Conservation (phyloP, 1,284 basidiomycete species). For the Naganishia sp. region DNA sequence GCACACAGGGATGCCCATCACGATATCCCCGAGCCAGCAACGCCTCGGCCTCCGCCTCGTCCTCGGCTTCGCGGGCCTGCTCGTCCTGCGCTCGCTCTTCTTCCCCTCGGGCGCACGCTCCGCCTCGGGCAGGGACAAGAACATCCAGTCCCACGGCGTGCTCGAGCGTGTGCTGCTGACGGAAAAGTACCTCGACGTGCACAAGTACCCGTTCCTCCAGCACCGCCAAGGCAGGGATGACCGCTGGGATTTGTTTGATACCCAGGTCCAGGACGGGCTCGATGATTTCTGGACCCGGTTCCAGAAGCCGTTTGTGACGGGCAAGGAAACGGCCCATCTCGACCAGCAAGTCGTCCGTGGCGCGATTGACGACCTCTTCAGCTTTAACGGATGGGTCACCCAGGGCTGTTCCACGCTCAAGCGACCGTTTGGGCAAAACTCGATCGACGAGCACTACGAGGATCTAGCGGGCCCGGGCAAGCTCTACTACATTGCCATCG, state of each 20-base stretch:
- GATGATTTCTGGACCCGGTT: slow-evolving; percentile 86
- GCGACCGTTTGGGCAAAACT: slow-evolving; percentile 86
- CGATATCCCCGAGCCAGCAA: slow-evolving; percentile 35
- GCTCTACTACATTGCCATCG: slow-evolving; percentile 89
- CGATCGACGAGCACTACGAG: slow-evolving; percentile 77
- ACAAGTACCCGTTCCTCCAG: slow-evolving; percentile 82
- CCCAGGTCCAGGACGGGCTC: slow-evolving; percentile 72
- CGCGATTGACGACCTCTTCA: slow-evolving; percentile 84
- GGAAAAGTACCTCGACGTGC: slow-evolving; percentile 82
- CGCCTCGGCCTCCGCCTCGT: slow-evolving; percentile 48
- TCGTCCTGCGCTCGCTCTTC: slow-evolving; percentile 49
- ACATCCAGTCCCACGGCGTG: slow-evolving; percentile 76
- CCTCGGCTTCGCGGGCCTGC: slow-evolving; percentile 43
- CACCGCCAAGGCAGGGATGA: slow-evolving; percentile 80
- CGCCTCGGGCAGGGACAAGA: slow-evolving; percentile 40
- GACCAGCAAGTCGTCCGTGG: slow-evolving; percentile 83
- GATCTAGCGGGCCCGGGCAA: slow-evolving; percentile 77
- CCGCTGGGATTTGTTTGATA: slow-evolving; percentile 72
- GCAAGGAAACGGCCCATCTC: slow-evolving; percentile 76
- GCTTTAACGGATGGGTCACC: slow-evolving; percentile 98
- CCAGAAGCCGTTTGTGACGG: slow-evolving; percentile 80
- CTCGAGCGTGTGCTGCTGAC: slow-evolving; percentile 79
- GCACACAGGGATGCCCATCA: slow-evolving; percentile 31
- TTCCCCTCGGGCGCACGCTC: slow-evolving; percentile 36
- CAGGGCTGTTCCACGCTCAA: slow-evolving; percentile 85